Evolutionary conservation across 768 basidiomycete genomes (phyloP), one percentile per base, ranked within the genome.

Genomic region (Kwoniella sp.): DNA sequence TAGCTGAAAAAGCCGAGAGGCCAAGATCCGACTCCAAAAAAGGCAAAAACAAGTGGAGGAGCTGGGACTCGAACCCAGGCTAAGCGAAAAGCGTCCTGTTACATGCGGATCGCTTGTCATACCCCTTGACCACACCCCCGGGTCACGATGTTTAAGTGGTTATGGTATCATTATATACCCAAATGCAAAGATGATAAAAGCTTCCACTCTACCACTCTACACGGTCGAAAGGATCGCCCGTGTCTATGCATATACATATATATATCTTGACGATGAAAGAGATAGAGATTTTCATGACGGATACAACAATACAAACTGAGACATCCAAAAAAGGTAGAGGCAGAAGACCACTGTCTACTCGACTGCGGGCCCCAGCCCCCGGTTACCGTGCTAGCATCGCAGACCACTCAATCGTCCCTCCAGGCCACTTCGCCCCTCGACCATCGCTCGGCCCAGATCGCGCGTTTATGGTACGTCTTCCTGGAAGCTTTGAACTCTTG

Each of bases 401-500:
- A n/a, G n/a, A n/a, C n/a, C n/a, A n/a, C n/a, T n/a, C n/a, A 78
- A 65, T 82, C 81, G 56, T 92, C 90, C 69, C 87, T 84, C 93
- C 93, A 96, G 29, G 85, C 84, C 7, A 97, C 92, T 71, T 92
- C 88, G 1, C 91, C 91, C 34, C 86, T 85, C 0, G 87, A 84
- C 92, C 94, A 97, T 71, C 89, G 84, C 76, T 93, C 90, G 20
- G 87, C 87, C 90, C 92, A 96, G 77, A 95, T 88, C 1, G 88
- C 88, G 20, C 94, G 85, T 81, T 95, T 96, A 79, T 98, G 94
- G 80, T 93, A 97, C n/a, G 85, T 84, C 82, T 92, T 94, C 69
- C 95, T 83, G 45, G 87, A 79, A 57, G 93, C 92, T 75, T 89
- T 91, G 82, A 94, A 96, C 71, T 92, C 87, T 72, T 84, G 88